A percentile compares a stretch with the other conserved stretches of the same genome.
Evolutionary conservation across 2,329 filamentous ascomycete genomes (phyloP).

Genomic region (Botrytis pseudocinerea): DNA sequence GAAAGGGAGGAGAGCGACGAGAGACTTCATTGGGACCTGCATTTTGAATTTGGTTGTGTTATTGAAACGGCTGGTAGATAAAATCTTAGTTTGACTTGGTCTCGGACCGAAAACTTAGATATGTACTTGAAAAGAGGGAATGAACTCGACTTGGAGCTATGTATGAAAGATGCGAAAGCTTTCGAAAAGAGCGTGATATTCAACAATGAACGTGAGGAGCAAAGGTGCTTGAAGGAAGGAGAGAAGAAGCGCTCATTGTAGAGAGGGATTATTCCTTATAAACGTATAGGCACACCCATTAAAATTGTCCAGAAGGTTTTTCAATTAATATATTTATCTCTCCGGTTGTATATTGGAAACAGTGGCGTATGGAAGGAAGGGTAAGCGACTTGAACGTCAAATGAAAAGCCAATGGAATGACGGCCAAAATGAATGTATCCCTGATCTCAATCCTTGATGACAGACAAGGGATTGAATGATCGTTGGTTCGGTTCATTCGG

Average conservation of each 20-base stretch:
- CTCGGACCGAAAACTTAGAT: slow-evolving; percentile 11
- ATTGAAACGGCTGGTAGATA: not conserved
- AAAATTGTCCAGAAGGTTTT: not conserved
- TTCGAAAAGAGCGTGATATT: slow-evolving; percentile 16
- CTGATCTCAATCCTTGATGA: slow-evolving; percentile 10
- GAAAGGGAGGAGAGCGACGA: slow-evolving; percentile 37
- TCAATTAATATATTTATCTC: slow-evolving; percentile 17
- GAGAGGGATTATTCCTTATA: slow-evolving; percentile 8
- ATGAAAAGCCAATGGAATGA: not conserved
- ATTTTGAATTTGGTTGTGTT: slow-evolving; percentile 22
- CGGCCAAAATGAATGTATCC: not conserved
- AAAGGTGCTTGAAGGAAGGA: slow-evolving; percentile 20
- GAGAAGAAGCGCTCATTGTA: not conserved
- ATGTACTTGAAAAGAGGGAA: slow-evolving; percentile 15
- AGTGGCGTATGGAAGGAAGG: slow-evolving; percentile 12
- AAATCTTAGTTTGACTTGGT: not conserved
- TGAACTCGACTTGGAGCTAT: slow-evolving; percentile 18
- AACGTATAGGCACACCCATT: not conserved
- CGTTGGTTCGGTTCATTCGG: slow-evolving; percentile 8
- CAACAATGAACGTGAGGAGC: slow-evolving; percentile 20
- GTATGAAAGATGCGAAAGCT: slow-evolving; percentile 4
- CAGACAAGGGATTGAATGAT: slow-evolving; percentile 1
- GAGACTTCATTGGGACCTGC: slow-evolving; percentile 25
- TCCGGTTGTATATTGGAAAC: slow-evolving; percentile 18
- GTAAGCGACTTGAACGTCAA: slow-evolving; percentile 9